Percentiles rank a stretch among this genome's conserved stretches.
Evolutionary conservation across 148 eudicot genomes (phyloP).

Genomic region (Fagopyrum homotropicum): DNA sequence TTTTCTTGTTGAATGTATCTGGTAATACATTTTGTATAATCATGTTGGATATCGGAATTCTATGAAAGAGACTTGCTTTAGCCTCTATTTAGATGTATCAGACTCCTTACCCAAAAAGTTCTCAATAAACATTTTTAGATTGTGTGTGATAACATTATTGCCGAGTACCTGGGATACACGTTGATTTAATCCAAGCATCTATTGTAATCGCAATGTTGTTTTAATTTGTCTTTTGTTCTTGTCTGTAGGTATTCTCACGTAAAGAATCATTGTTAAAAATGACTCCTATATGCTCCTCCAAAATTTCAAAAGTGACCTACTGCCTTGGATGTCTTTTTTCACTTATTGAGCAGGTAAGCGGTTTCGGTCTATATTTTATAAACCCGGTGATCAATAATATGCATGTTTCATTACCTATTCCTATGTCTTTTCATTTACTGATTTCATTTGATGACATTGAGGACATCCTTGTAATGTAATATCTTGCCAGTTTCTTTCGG

Average conservation of each 20-base stretch:
- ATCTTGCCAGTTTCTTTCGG: background rate
- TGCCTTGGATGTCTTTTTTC: slow-evolving; percentile 87
- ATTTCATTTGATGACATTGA: background rate
- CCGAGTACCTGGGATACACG: background rate
- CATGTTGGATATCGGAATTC: background rate
- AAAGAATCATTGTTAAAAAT: slow-evolving; percentile 61
- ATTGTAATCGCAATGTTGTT: background rate
- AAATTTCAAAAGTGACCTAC: slow-evolving; percentile 61
- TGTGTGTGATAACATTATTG: background rate
- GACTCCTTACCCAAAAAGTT: background rate
- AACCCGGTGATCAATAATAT: background rate
- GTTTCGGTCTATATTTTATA: background rate
- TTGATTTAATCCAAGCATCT: background rate
- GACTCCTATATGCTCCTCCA: slow-evolving; percentile 42
- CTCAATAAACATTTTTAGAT: background rate
- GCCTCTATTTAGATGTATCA: background rate
- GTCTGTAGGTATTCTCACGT: slow-evolving; percentile 56
- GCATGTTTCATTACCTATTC: background rate
- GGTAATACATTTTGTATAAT: background rate
- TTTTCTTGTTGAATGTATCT: background rate
- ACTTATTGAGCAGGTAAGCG: slow-evolving; percentile 83
- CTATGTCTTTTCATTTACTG: background rate
- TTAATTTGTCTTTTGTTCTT: background rate
- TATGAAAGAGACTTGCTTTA: background rate
- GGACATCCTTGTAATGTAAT: no score